A percentile compares a stretch with the other conserved stretches of the same genome.
Evolutionary conservation across 2,329 filamentous ascomycete genomes (phyloP).

Genomic region (Diaporthe ampelina): DNA sequence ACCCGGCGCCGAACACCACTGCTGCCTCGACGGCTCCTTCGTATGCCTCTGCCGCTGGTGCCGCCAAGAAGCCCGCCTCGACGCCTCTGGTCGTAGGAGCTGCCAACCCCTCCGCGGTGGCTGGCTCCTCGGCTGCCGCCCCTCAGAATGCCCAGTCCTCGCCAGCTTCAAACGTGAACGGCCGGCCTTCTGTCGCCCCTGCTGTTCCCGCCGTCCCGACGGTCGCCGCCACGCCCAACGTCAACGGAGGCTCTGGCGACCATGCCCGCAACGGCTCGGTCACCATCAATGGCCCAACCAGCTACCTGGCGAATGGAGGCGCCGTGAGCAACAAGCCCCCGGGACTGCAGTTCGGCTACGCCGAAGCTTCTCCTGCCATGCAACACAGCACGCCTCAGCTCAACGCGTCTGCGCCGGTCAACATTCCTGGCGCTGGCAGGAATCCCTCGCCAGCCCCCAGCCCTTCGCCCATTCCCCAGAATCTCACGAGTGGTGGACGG

Average conservation of each 20-base stretch:
- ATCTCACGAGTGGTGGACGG: constrained; percentile 85
- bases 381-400: constrained; percentile 77
- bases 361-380: constrained; percentile 73
- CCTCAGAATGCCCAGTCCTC: constrained; percentile 74
- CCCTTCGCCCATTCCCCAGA: constrained; percentile 93
- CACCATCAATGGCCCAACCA: constrained; percentile 87
- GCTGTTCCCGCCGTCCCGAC: constrained; percentile 75
- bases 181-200: constrained; percentile 79
- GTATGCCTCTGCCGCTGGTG: constrained; percentile 77
- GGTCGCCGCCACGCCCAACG: constrained; percentile 72
- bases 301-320: constrained; percentile 83
- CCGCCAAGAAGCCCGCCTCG: constrained; percentile 73
- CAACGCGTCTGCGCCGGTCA: constrained; percentile 68
- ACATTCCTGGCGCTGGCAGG: constrained; percentile 76
- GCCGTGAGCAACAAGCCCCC: constrained; percentile 65
- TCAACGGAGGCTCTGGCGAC: constrained; percentile 79
- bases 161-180: constrained; percentile 86
- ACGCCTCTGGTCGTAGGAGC: constrained; percentile 73
- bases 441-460: constrained; percentile 88
- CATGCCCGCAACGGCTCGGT: constrained; percentile 91
- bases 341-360: constrained; percentile 86
- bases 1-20: constrained; percentile 69
- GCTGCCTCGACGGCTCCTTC: constrained; percentile 69
- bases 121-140: constrained; percentile 66
- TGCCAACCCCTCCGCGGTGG: constrained; percentile 68